These are phyloP conservation scores for Alternaria brassicae DNA, from an alignment of 2,329 filamentous ascomycete species.

Conservation along the genomic window DNA sequence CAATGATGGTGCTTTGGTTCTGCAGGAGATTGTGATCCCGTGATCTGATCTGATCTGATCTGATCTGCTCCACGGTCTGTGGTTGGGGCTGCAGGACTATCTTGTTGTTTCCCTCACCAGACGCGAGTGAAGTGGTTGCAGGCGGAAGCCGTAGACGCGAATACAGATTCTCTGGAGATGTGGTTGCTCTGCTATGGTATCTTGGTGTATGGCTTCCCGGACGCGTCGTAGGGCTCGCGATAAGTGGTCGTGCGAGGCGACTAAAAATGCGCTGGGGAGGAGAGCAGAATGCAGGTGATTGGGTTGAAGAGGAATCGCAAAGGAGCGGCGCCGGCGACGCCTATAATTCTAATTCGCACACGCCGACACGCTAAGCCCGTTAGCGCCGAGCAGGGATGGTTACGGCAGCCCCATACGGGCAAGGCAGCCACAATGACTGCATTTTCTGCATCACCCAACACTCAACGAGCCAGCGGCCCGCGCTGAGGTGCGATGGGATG, in stretches of 20 bases:
- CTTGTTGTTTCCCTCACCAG: constrained; percentile 23
- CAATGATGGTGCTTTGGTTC: constrained; percentile 26
- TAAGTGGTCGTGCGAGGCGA: constrained; percentile 28
- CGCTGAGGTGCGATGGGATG: too few relatives aligned
- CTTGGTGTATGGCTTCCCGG: neutral
- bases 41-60: too few relatives aligned
- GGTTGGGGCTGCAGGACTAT: constrained; percentile 20
- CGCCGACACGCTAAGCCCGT: constrained; percentile 17
- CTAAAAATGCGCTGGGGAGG: neutral
- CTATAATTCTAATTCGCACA: constrained; percentile 20
- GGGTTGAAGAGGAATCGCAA: constrained; percentile 17
- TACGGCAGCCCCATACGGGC: constrained; percentile 17
- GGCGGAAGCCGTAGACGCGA: neutral
- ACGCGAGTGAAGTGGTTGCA: neutral
- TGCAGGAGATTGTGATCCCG: constrained; percentile 46
- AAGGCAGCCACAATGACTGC: constrained; percentile 17
- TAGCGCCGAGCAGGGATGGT: constrained; percentile 22
- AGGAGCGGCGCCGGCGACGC: constrained; percentile 26
- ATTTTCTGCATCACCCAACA: constrained; percentile 15
- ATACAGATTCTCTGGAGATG: too few relatives aligned
- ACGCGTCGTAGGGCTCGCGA: neutral
- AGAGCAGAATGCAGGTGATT: constrained; percentile 21
- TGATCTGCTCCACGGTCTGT: constrained; percentile 21
- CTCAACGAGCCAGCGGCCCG: neutral
- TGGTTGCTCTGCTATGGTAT: neutral